Base-by-base conservation (phyloP, 805 yeast genomes). In the Starmerella kuoi region DNA sequence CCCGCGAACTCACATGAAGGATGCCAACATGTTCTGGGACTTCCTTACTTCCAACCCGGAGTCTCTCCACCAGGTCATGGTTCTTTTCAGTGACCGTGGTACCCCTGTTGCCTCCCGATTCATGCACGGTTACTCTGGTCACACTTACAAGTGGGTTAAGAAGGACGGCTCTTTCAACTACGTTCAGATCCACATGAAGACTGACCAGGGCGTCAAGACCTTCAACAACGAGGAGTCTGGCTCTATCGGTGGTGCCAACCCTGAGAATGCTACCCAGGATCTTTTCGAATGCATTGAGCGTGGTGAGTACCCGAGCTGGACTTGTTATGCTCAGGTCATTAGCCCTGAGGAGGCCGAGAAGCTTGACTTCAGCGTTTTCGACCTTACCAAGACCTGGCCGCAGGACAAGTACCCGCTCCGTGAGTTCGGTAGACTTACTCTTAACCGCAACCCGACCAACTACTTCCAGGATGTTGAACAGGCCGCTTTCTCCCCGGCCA, bases 401-500 rank as follows among this genome's bases (percentile, higher is more conserved):
- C 75, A 73, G 55, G 57, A 55, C 48, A 66, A 72, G 37, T 73
- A 64, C 65, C 78, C 78, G 40, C 61, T 73, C 50, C 64, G 76
- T 53, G 64, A 65, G 49, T 68, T 73, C 57, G 81, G 79, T 50
- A 66, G 67, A 55, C 60, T 76, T 45, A 67, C 67, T 9, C 63
- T 75, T 49, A 68, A 76, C 61, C 65, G 67, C 56, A 74, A 74
- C 61, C 76, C 76, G 32, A 61, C 63, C 42, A 75, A 75, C 61
- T 75, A 70, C 59, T 70, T 68, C 55, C 66, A 61, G 46, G 68
- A 61, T 51, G 66, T 66, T 55, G 77, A 69, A 55, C 76, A 71
- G 58, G 61, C 67, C 47, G 87, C 86, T 4, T 79, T 80, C 65
- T 64, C 80, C 24, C 88, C 87, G 37, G 64, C 77, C 42, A 81